Base-by-base conservation (phyloP, 768 basidiomycete species). In the Tricholoma sp. region DNA sequence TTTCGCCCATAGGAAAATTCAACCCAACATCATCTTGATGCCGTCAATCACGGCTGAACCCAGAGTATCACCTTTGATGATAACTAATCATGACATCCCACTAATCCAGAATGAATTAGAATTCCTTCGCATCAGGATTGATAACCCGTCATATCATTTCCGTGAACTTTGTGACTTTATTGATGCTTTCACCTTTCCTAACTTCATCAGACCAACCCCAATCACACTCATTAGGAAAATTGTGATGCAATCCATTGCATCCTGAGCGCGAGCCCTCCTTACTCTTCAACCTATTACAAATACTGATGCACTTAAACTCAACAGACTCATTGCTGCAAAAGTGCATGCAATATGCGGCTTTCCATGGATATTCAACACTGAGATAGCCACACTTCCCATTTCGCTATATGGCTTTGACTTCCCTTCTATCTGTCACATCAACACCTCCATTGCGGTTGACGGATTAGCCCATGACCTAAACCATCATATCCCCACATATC, bases 111-210 rank as follows among this genome's bases (percentile, higher is more conserved):
- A n/a, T n/a, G n/a, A n/a, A n/a, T n/a, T n/a, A n/a, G n/a, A n/a
- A n/a, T n/a, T n/a, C n/a, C n/a, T n/a, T n/a, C n/a, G n/a, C n/a
- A n/a, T n/a, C n/a, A n/a, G n/a, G n/a, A n/a, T n/a, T n/a, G n/a
- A n/a, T n/a, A n/a, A n/a, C n/a, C 31, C 31, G 9, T 31, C 31
- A 31, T 9, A 61, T 11, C 61, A 64, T 41, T 41, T 45, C 1
- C 64, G 41, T 43, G 6, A 43, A 18, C 6, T 43, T n/a, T 18
- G 7, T 18, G 11, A 11, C 31, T 31, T 31, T 31, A n/a, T n/a
- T n/a, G n/a, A n/a, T n/a, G n/a, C n/a, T n/a, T n/a, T n/a, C n/a
- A n/a, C n/a, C n/a, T n/a, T n/a, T n/a, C n/a, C n/a, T n/a, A n/a
- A n/a, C n/a, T n/a, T n/a, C n/a, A n/a, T n/a, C n/a, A n/a, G n/a